Evolutionary conservation across 2,329 filamentous ascomycete genomes (phyloP), one percentile per base, ranked within the genome.

Genomic region (Colletotrichum truncatum): DNA sequence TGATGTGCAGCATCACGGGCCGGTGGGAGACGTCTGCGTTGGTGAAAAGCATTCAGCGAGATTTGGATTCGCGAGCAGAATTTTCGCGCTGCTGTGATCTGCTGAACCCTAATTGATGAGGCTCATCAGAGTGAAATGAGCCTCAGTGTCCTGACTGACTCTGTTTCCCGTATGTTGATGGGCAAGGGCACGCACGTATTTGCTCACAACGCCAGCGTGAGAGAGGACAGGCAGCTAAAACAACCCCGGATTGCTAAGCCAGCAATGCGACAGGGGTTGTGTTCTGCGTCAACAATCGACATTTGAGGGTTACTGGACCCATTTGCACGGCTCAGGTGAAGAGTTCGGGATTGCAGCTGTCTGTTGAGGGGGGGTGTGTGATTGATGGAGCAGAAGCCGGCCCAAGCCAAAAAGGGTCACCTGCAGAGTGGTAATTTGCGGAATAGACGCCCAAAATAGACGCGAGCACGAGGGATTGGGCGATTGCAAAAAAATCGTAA

Each of bases 351-450:
- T 23, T 32, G 38, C 38, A 45, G 14, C 18, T 52, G 28, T 26
- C 9, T 28, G 30, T 16, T 26, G 30, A 14, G 28, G n/a, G 18
- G 23, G 11, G 25, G 14, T 26, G 21, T n/a, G 3, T 21, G 23
- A 26, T 10, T 16, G 9, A 14, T 36, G 12, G 12, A 45, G 14
- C 16, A 46, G 39, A 23, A 49, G n/a, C 9, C 14, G 23, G 18
- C 28, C 36, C 36, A 36, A 28, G 16, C 48, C 39, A 41, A 16
- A 55, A 36, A 34, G 25, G 56, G 28, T 55, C 49, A 62, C 49
- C 49, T 55, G 62, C 34, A 65, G 41, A 38, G 48, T 65, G 25
- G 41, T 43, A 51, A 62, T 65, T 55, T 65, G 43, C 62, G 43
- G 32, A 49, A 23, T 58, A 58, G 41, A 26, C 55, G 55, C 43